Evolutionary conservation across 2,329 filamentous ascomycete genomes (phyloP).

Genomic region (Grosmannia huntii): DNA sequence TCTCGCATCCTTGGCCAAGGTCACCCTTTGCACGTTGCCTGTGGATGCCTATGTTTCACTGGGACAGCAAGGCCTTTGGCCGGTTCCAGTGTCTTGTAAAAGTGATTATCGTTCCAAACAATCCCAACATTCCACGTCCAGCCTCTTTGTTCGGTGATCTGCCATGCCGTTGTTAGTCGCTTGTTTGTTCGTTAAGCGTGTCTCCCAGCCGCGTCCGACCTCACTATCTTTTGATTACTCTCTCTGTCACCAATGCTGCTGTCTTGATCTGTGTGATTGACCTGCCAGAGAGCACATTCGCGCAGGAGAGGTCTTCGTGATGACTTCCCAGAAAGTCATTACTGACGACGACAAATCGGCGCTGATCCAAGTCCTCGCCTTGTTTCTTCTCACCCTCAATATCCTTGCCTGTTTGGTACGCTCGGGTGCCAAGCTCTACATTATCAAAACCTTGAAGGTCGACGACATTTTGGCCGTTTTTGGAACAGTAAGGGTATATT

Average conservation of each 20-base stretch:
- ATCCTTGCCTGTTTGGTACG: slow-evolving; percentile 1
- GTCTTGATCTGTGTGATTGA: neutral
- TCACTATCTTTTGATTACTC: neutral
- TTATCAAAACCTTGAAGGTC: neutral
- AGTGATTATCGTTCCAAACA: too few relatives aligned
- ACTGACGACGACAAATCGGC: slow-evolving; percentile 4
- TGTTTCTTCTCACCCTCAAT: neutral
- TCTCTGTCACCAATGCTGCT: neutral
- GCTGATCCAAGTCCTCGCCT: neutral
- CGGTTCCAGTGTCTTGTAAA: too few relatives aligned
- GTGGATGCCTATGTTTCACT: too few relatives aligned
- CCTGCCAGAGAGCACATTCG: too few relatives aligned
- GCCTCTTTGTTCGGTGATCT: too few relatives aligned
- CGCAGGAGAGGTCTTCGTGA: neutral
- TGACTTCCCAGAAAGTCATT: slow-evolving; percentile 1
- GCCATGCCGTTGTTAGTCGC: too few relatives aligned
- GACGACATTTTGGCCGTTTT: neutral
- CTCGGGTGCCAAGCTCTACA: neutral
- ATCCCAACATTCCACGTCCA: too few relatives aligned
- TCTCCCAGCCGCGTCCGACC: too few relatives aligned
- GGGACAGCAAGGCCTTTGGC: too few relatives aligned
- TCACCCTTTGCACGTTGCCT: too few relatives aligned
- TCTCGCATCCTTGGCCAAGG: too few relatives aligned
- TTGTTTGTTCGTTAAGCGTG: too few relatives aligned
- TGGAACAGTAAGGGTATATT: neutral